These are phyloP conservation scores for Mollisia scopiformis DNA, from an alignment of 2,329 filamentous ascomycete species.

Conservation along the genomic window DNA sequence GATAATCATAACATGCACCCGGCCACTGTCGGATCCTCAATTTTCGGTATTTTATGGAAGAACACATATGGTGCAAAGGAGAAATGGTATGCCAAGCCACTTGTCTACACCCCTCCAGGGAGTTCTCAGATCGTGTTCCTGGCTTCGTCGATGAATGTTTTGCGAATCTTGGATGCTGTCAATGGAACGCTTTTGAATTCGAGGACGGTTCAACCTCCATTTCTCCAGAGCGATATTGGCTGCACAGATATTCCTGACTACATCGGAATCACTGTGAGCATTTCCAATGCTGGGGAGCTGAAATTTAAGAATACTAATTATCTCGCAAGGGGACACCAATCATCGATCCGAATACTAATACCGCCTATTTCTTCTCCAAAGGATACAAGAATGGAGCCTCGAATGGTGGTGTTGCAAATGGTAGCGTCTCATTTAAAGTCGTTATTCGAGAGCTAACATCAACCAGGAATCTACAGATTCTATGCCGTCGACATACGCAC, in stretches of 20 bases:
- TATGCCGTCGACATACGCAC: slow-evolving; percentile 40
- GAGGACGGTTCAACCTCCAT: slow-evolving; percentile 44
- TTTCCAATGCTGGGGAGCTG: not conserved
- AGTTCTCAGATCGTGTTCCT: slow-evolving; percentile 41
- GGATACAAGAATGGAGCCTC: slow-evolving; percentile 37
- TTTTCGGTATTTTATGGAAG: slow-evolving; percentile 42
- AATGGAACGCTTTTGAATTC: slow-evolving; percentile 43
- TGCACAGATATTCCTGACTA: slow-evolving; percentile 45
- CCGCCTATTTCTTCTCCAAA: slow-evolving; percentile 43
- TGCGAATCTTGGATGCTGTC: slow-evolving; percentile 45
- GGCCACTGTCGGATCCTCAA: slow-evolving; percentile 36
- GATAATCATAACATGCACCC: slow-evolving; percentile 47
- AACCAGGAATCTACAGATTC: slow-evolving; percentile 33
- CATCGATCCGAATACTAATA: slow-evolving; percentile 40
- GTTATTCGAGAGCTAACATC: not conserved
- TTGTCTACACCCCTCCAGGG: slow-evolving; percentile 46
- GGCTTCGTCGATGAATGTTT: slow-evolving; percentile 43
- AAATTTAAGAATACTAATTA: not conserved
- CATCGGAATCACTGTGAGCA: slow-evolving; percentile 38
- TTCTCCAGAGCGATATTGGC: slow-evolving; percentile 32
- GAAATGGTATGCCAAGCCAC: slow-evolving; percentile 46
- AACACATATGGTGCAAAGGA: slow-evolving; percentile 35
- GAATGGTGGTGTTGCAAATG: slow-evolving; percentile 31
- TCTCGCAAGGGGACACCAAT: slow-evolving; percentile 38
- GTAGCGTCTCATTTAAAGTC: slow-evolving; percentile 2